A percentile compares a stretch with the other conserved stretches of the same genome.
These are phyloP conservation scores for Candida qinlingensis DNA, from an alignment of 805 yeast species.

Conservation along the genomic window DNA sequence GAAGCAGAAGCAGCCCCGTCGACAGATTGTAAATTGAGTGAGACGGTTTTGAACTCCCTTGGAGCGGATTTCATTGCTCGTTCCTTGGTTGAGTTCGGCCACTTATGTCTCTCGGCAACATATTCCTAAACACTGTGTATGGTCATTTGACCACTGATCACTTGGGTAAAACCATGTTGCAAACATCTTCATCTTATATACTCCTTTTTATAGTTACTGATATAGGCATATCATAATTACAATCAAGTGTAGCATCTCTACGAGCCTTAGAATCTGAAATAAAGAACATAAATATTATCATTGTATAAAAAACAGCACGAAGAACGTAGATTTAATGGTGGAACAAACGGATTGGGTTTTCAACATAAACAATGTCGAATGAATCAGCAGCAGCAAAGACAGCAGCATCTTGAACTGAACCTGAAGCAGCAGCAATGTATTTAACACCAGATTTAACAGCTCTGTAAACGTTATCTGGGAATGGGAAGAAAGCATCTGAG, in stretches of 20 bases:
- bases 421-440: conserved; percentile 94
- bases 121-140: conserved; percentile 99
- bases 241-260: neutral
- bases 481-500: conserved; percentile 99
- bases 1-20: conserved; percentile 91
- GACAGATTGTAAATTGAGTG: conserved; percentile 87
- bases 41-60: conserved; percentile 56
- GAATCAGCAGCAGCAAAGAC: conserved; percentile 95
- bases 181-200: conserved; percentile 47
- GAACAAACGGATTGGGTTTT: conserved; percentile 96
- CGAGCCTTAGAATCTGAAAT: neutral
- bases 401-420: conserved; percentile 96
- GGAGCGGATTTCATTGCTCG: conserved; percentile 13
- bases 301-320: neutral
- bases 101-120: conserved; percentile 74
- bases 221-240: neutral
- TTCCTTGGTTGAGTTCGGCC: conserved; percentile 30
- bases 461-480: conserved; percentile 98
- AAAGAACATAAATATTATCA: neutral
- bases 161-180: conserved; percentile 99
- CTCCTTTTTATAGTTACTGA: neutral
- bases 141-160: conserved; percentile 88
- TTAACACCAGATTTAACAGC: conserved; percentile 96
- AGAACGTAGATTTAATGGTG: conserved; percentile 58
- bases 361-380: conserved; percentile 84